phyloP scores from a whole-genome alignment of 257 asterid species.

The Marsdenia floribunda region DNA sequence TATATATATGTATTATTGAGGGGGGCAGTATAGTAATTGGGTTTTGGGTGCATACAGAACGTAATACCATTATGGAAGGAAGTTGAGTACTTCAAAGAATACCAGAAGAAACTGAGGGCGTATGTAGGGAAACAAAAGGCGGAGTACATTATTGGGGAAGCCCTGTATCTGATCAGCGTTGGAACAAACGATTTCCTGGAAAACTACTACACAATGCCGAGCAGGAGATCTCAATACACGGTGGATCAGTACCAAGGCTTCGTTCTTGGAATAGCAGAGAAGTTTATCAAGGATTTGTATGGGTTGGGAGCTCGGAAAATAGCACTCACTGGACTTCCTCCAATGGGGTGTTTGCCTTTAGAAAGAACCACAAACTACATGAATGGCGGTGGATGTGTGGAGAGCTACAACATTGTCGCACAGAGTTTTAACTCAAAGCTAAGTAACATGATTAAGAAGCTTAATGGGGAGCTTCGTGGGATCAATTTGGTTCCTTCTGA shows the following conservation, averaged over 20 bases:
- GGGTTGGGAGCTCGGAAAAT: slow-evolving; percentile 64
- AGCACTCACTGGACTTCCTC: slow-evolving; percentile 66
- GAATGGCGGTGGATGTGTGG: slow-evolving; percentile 54
- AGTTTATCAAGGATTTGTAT: slow-evolving; percentile 49
- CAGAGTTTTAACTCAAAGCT: slow-evolving; percentile 44
- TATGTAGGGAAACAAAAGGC: slow-evolving; percentile 46
- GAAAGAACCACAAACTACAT: slow-evolving; percentile 66
- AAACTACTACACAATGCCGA: slow-evolving; percentile 65
- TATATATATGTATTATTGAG: too few species aligned
- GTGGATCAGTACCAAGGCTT: slow-evolving; percentile 54
- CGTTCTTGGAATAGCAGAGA: slow-evolving; percentile 43
- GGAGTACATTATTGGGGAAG: slow-evolving; percentile 36
- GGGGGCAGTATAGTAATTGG: too few species aligned
- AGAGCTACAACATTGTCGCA: slow-evolving; percentile 63
- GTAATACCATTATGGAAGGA: slow-evolving; percentile 91
- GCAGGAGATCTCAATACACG: slow-evolving; percentile 45
- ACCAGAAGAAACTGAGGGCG: slow-evolving; percentile 42
- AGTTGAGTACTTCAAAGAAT: slow-evolving; percentile 72
- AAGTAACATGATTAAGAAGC: slow-evolving; percentile 35
- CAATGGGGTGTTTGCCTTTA: slow-evolving; percentile 89
- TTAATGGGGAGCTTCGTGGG: slow-evolving; percentile 58
- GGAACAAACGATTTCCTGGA: slow-evolving; percentile 95
- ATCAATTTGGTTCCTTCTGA: slow-evolving; percentile 48
- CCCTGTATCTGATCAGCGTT: slow-evolving; percentile 66
- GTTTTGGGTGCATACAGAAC: slow-evolving; percentile 30